Base-by-base conservation (phyloP, 202 grass and related monocot species). In the Hordeum pubiflorum region DNA sequence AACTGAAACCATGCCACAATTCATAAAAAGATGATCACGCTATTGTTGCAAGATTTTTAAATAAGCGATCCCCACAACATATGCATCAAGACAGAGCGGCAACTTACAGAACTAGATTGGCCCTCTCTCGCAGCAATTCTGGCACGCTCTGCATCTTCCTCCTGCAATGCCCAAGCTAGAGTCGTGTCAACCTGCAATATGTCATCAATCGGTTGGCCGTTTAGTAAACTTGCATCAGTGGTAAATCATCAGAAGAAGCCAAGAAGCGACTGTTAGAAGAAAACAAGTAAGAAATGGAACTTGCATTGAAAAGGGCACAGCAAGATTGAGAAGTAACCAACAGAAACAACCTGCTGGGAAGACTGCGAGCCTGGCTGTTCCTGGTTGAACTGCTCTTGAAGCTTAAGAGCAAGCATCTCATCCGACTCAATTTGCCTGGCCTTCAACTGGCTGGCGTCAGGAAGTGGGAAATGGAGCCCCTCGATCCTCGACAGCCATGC, bases 331-430 rank as follows among this genome's bases (percentile, higher is more conserved):
- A 66, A 65, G 31, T 83, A 81, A 74, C 69, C 13, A 46, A 43
- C 38, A 17, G 12, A 44, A 86, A 63, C 69, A 86, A 93, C 91
- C 88, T 81, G 33, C 75, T 93, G 80, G 3, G 67, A 88, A 66
- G 44, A 44, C 58, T 86, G 73, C 17, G 83, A 81, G 52, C 84
- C 79, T 60, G 56, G 52, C 2, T 58, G 43, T 62, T 86, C 88
- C 82, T 81, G 58, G 87, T 91, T 83, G 38, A 93, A 88, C 80
- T 91, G 63, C 71, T 89, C 86, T 18, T 93, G 86, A 82, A 93
- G 91, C 40, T 58, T 58, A 14, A 83, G 63, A 22, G 88, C 91
- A 54, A 93, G 74, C 26, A 54, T 12, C 71, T 89, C 88, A 63
- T 93, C 91, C 7, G 74, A 63, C 58, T 93, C 72, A 82, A 93